Base-by-base conservation (phyloP, 768 basidiomycete genomes). In the Amanita thiersii region DNA sequence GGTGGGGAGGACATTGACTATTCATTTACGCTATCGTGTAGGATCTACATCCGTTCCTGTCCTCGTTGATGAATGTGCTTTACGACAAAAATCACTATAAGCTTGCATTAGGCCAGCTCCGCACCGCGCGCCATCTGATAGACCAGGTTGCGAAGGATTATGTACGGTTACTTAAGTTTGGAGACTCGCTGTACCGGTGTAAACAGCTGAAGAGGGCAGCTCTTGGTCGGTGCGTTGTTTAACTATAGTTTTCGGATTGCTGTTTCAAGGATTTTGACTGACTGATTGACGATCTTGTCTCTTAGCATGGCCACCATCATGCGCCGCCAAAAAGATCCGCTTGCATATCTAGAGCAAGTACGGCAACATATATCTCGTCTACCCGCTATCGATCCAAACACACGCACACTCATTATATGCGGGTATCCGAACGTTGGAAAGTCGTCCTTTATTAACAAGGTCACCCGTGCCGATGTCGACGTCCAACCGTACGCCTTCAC, bases 61-160 rank as follows among this genome's bases (percentile, higher is more conserved):
- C 90, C 1, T 93, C 92, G 2, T 72, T 99, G 12, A 81, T 99
- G 76, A 99, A 99, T 63, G 96, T 99, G 11, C 76, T 99, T 30
- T 99, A 99, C 63, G 96, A 99, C 75, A 98, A 98, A 68, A 97
- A 97, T 58, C 94, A 99, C 59, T 97, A 97, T 78, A 98, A 98
- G 66, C 86, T 99, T 39, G 96, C 96, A 2, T 70, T 99, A 32
- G 94, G 96, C 46, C 96, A 99, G 58, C 78, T 99, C 45, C 84
- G 94, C 50, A 99, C 96, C 1, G 88, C 88, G 1, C 75, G 86
- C 28, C 96, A 99, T 75, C 70, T 99, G 38, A 96, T 98, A 53
- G 92, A 96, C 63, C 89, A 93, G 26, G 86, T 99, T 44, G 89
- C 86, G 33, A 98, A 97, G 59, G 96, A 99, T 61, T 98, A 98